These are phyloP conservation scores for Mycena maculata DNA, from an alignment of 768 basidiomycete genomes.

Conservation along the genomic window DNA sequence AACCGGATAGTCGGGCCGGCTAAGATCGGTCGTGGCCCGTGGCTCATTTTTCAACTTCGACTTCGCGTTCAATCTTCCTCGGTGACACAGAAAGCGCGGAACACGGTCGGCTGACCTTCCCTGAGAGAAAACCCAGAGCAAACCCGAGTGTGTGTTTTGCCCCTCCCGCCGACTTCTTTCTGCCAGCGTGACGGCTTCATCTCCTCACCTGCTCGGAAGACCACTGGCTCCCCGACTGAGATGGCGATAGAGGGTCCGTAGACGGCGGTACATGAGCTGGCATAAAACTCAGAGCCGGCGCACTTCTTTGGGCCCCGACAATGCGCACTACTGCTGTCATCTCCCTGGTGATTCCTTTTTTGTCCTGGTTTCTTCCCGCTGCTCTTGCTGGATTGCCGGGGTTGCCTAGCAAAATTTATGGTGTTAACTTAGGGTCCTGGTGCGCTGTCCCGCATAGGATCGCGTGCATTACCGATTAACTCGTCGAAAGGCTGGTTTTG, in stretches of 20 bases:
- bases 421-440: conserved; percentile 80
- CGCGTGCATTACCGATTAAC: not conserved
- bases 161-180: not conserved
- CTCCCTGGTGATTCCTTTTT: not conserved
- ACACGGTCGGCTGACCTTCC: conserved; percentile 29
- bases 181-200: conserved; percentile 6
- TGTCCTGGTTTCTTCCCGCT: conserved; percentile 10
- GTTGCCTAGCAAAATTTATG: conserved; percentile 67
- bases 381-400: conserved; percentile 25
- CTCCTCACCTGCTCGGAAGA: not conserved
- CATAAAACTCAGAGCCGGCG: not conserved
- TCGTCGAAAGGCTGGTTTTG: conserved; percentile 69
- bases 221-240: not conserved
- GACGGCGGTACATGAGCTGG: conserved; percentile 10
- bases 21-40: too few relatives aligned
- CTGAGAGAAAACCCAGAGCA: too few relatives aligned
- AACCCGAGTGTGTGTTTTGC: too few relatives aligned
- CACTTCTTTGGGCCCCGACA: not conserved
- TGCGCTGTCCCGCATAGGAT: conserved; percentile 38
- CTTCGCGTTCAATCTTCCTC: not conserved
- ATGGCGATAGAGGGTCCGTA: conserved; percentile 14
- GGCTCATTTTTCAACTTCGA: not conserved
- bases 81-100: conserved; percentile 25
- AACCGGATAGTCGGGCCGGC: too few relatives aligned
- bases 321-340: conserved; percentile 11